Evolutionary conservation across 2,329 filamentous ascomycete genomes (phyloP), one percentile per base, ranked within the genome.

Genomic region (Chalara sp.): DNA sequence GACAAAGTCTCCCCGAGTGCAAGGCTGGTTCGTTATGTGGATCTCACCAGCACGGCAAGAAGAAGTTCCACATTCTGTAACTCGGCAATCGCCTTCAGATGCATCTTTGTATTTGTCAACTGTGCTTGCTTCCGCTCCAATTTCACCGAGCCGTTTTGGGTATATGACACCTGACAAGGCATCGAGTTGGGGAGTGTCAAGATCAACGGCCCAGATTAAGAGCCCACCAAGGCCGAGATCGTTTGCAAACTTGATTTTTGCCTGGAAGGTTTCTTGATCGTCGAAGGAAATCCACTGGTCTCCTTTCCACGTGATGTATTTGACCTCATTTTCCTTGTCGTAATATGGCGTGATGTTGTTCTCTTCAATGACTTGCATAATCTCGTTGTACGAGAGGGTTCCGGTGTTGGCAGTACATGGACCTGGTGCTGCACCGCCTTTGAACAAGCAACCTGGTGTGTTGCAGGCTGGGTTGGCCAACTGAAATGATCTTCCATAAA

Each of bases 401-500:
- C 70, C 70, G 0, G 56, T 47, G 21, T 3, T 37, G 5, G 6
- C 30, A 5, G 54, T 40, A 42, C 56, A 58, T 1, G 30, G 10
- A 1, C 57, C 53, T 28, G 53, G 11, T 10, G 32, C 53, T 61
- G 30, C 63, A 58, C 21, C 58, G 48, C n/a, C 21, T 12, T 5
- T 37, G 39, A 58, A 58, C 3, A 29, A 12, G 50, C 63, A 63
- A 2, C 63, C 58, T 2, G 51, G 29, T 21, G 32, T 57, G 44
- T 52, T 61, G 54, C 57, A 62, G 4, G 40, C 47, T 5, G 53
- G 49, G 41, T 63, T 56, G 6, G 46, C 44, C 7, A 61, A 45
- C 6, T 58, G 57, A 44, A 63, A 66, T 33, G n/a, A 41, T 12
- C 56, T 33, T 4, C 73, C 71, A 54, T 78, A 78, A 52, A 74